Base-by-base conservation (phyloP, 1,284 basidiomycete species). In the Quambalaria eucalypti region DNA sequence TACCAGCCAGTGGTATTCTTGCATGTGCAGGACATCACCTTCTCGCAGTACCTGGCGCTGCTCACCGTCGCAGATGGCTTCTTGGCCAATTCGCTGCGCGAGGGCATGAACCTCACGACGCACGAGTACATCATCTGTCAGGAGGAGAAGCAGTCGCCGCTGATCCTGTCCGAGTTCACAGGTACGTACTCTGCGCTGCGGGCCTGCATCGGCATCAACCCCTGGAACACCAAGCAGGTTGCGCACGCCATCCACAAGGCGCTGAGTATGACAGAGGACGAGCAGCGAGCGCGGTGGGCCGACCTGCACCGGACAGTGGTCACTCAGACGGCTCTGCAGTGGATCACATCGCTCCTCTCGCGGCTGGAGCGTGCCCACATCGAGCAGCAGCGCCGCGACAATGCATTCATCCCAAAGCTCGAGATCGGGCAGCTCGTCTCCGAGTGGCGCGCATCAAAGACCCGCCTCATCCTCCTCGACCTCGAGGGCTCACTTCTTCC, bases 21-120 rank as follows among this genome's bases (percentile, higher is more conserved):
- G 50, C 88, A 90, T 69, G 88, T 87, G 0, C 85, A 87, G 65
- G 88, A 90, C 66, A 79, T 91, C 57, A 90, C 86, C 2, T 90
- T 90, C 74, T 83, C 81, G 61, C 88, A 90, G 71, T 91, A 91
- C 73, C 80, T 90, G 14, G 89, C 87, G 8, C 78, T 90, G 31
- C 78, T 90, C 47, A 88, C 82, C 2, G 84, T 87, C 4, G 89
- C 87, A 1, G 89, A 91, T 75, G 87, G 85, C n/a, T 91, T 91
- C 76, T 78, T 90, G 65, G 85, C 89, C 28, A 87, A 87, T 2
- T 86, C 84, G 72, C 76, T 91, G 69, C 80, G 89, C 6, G 88
- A 91, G 76, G 89, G 89, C 0, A 91, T 90, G 88, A 88, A 87
- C 28, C 76, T 89, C 52, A 79, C 86, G 38, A 84, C 85, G 7